Conservation (phyloP, 2,329 filamentous ascomycete species). For the Paramyrothecium sp. region DNA sequence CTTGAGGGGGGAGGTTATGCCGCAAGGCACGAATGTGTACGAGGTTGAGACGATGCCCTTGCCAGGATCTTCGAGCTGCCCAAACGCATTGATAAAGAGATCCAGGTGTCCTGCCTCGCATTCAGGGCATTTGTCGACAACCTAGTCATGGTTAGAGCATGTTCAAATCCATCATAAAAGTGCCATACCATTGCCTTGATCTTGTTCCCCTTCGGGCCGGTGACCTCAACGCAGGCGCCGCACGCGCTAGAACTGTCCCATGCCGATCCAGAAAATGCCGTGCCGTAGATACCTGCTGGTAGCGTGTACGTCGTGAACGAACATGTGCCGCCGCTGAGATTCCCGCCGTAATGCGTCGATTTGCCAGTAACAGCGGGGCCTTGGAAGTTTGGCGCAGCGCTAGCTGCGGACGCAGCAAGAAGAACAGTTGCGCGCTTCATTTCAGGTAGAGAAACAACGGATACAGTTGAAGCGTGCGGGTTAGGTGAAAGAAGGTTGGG, state of each 20-base stretch:
- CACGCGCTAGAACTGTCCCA: constrained; percentile 58
- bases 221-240: constrained; percentile 61
- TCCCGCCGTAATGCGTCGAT: constrained; percentile 53
- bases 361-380: constrained; percentile 12
- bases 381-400: not conserved
- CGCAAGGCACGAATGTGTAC: constrained; percentile 36
- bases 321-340: constrained; percentile 59
- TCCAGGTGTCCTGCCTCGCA: constrained; percentile 40
- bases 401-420: not conserved
- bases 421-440: not conserved
- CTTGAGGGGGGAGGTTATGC: constrained; percentile 38
- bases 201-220: constrained; percentile 49
- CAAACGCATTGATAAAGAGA: constrained; percentile 42
- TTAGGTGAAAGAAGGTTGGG: too few species aligned
- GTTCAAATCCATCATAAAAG: too few species aligned
- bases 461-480: too few species aligned
- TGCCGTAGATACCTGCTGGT: constrained; percentile 57
- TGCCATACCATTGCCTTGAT: constrained; percentile 61
- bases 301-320: constrained; percentile 63
- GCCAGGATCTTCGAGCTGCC: constrained; percentile 29
- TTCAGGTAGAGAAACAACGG: not conserved
- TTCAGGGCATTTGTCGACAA: constrained; percentile 45
- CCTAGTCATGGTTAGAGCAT: constrained; percentile 19
- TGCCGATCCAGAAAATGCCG: constrained; percentile 56
- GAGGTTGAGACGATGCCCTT: constrained; percentile 33